phyloP scores from a whole-genome alignment of 192 early-diverging fungal species.

The Coemansia erecta region DNA sequence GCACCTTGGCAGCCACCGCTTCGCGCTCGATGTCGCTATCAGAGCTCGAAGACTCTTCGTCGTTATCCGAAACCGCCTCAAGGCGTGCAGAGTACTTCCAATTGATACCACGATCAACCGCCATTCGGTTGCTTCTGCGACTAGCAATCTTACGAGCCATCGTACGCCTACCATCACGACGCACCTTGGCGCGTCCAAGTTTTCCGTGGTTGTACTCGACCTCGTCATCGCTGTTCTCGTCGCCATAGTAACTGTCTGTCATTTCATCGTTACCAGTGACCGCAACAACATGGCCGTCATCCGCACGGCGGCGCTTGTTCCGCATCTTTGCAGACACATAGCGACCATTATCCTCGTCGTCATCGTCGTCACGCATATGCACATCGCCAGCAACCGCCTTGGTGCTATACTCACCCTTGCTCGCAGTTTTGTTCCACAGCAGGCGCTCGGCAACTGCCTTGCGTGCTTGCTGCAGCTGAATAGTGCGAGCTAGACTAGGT shows the following conservation, averaged over 20 bases:
- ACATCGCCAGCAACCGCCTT: slow-evolving; percentile 11
- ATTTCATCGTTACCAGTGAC: slow-evolving; percentile 18
- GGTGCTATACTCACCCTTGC: not conserved
- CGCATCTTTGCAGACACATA: not conserved
- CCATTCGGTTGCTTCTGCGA: slow-evolving; percentile 10
- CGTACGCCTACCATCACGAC: not conserved
- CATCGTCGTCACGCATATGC: slow-evolving; percentile 27
- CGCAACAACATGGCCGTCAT: slow-evolving; percentile 17
- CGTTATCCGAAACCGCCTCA: slow-evolving; percentile 22
- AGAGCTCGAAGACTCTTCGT: slow-evolving; percentile 16
- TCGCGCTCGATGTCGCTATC: slow-evolving; percentile 49
- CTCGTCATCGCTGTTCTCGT: slow-evolving; percentile 1
- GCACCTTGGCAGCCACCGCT: slow-evolving; percentile 44
- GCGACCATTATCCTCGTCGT: slow-evolving; percentile 4
- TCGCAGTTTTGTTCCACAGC: slow-evolving; percentile 8
- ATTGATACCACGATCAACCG: slow-evolving; percentile 16
- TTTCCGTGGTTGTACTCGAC: not conserved
- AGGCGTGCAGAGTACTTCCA: slow-evolving; percentile 50
- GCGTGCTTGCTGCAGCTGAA: slow-evolving; percentile 53
- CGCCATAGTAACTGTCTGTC: slow-evolving; percentile 4
- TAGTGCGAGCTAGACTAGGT: slow-evolving; percentile 48
- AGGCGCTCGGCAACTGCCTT: slow-evolving; percentile 47
- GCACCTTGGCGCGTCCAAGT: too few species aligned
- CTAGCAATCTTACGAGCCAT: slow-evolving; percentile 1
- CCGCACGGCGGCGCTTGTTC: slow-evolving; percentile 32